These are phyloP conservation scores for Knoxia roxburghii DNA, from an alignment of 257 asterid species.

Conservation along the genomic window DNA sequence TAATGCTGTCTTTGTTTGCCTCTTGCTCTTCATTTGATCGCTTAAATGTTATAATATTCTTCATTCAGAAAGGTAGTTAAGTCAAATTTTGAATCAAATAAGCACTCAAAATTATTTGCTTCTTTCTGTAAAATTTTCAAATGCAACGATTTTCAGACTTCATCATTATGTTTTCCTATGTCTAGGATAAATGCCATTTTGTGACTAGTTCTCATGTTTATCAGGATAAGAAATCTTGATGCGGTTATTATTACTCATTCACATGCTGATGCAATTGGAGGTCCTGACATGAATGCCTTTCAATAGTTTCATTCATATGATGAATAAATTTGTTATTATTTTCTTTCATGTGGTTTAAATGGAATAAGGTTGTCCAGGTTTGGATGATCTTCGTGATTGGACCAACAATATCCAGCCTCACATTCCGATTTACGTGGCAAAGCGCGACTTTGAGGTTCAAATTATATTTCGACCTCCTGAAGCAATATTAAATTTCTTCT, in stretches of 20 bases:
- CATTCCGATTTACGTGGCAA: slow-evolving; percentile 83
- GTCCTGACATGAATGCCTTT: slow-evolving; percentile 51
- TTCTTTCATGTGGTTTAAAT: slow-evolving; percentile 4
- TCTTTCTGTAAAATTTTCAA: slow-evolving; percentile 1
- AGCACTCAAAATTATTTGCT: neutral
- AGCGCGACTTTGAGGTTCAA: slow-evolving; percentile 89
- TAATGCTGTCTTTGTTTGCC: neutral
- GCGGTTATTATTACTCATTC: slow-evolving; percentile 98
- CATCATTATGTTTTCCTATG: neutral
- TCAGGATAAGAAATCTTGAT: slow-evolving; percentile 94
- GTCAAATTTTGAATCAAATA: neutral
- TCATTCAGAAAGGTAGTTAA: neutral
- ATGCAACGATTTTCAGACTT: neutral
- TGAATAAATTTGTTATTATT: slow-evolving; percentile 8
- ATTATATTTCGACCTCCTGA: slow-evolving; percentile 7
- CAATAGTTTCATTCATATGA: slow-evolving; percentile 24
- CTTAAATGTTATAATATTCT: neutral
- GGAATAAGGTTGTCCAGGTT: slow-evolving; percentile 42
- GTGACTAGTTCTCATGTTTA: slow-evolving; percentile 51
- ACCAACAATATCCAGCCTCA: slow-evolving; percentile 87
- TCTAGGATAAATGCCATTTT: slow-evolving; percentile 21
- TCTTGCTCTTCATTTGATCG: no score
- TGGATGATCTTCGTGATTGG: slow-evolving; percentile 99
- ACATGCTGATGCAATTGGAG: slow-evolving; percentile 99
- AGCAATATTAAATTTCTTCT: neutral